Conservation (phyloP, 2,329 filamentous ascomycete genomes). For the Capronia americana region DNA sequence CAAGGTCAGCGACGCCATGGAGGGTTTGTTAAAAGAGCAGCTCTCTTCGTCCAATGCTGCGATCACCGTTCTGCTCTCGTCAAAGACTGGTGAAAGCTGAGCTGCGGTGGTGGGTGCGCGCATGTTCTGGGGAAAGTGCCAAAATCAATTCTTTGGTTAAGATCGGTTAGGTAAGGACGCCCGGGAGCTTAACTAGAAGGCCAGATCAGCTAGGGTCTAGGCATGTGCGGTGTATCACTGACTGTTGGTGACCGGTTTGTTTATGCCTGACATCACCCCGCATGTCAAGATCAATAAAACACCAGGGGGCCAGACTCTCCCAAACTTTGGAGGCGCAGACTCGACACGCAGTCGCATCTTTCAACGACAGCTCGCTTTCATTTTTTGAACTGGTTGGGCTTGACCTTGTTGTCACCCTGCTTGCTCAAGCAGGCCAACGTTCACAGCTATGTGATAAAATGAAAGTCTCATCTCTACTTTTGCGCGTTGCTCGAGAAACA, state of each 20-base stretch:
- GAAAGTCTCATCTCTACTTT: neutral
- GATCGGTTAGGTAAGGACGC: neutral
- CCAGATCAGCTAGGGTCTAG: neutral
- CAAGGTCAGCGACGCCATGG: neutral
- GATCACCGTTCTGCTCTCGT: neutral
- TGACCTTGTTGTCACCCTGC: neutral
- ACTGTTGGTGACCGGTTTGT: conserved; percentile 18
- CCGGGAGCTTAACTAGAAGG: conserved; percentile 1
- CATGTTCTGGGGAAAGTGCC: conserved; percentile 6
- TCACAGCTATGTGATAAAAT: conserved; percentile 5
- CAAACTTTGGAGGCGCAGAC: neutral
- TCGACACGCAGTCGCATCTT: neutral
- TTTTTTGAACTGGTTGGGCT: neutral
- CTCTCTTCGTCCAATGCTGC: neutral
- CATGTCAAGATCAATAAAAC: conserved; percentile 13
- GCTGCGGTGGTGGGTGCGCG: neutral
- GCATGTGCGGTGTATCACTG: neutral
- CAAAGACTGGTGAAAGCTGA: neutral
- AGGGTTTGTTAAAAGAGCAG: neutral
- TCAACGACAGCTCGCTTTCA: neutral
- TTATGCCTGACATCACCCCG: conserved; percentile 30
- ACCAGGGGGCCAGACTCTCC: conserved; percentile 4
- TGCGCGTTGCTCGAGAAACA: neutral
- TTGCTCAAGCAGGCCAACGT: neutral
- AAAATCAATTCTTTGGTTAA: conserved; percentile 8